A percentile compares a stretch with the other conserved stretches of the same genome.
These are phyloP conservation scores for Phytopythium cucurbitacearum DNA, from an alignment of 352 stramenopile species.

Conservation along the genomic window DNA sequence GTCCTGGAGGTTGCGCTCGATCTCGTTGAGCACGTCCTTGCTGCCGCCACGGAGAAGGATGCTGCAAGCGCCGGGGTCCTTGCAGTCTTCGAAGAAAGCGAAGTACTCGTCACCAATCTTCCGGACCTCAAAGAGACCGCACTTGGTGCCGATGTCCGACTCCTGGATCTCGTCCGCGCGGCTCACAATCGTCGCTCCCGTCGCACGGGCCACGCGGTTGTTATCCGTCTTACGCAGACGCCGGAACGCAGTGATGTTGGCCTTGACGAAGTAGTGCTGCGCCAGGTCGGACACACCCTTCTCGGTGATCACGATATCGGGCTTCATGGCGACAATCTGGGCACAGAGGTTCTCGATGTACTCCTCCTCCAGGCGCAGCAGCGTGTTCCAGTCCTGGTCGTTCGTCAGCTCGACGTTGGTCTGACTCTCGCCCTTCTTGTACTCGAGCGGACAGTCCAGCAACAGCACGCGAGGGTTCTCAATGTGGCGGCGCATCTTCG, in stretches of 20 bases:
- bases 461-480: conserved; percentile 98
- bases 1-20: conserved; percentile 99
- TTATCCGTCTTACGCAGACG: conserved; percentile 99
- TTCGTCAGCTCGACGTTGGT: conserved; percentile 99
- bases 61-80: conserved; percentile 97
- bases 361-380: conserved; percentile 99
- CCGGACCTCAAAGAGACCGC: conserved; percentile 97
- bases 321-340: conserved; percentile 98
- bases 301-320: conserved; percentile 99
- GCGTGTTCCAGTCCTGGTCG: conserved; percentile 97
- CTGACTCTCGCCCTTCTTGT: conserved; percentile 99
- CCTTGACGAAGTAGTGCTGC: conserved; percentile 99
- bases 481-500: conserved; percentile 98
- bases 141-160: conserved; percentile 97
- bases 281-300: conserved; percentile 99
- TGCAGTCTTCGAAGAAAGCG: conserved; percentile 98
- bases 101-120: conserved; percentile 96
- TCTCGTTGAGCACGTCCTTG: conserved; percentile 99
- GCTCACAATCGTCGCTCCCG: conserved; percentile 97
- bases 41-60: conserved; percentile 97
- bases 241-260: conserved; percentile 98
- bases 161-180: conserved; percentile 98
- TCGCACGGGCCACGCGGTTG: conserved; percentile 97
- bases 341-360: conserved; percentile 99
- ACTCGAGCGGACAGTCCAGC: conserved; percentile 98